Evolutionary conservation across 805 yeast genomes (phyloP).

Genomic region (Candida vaughaniae): DNA sequence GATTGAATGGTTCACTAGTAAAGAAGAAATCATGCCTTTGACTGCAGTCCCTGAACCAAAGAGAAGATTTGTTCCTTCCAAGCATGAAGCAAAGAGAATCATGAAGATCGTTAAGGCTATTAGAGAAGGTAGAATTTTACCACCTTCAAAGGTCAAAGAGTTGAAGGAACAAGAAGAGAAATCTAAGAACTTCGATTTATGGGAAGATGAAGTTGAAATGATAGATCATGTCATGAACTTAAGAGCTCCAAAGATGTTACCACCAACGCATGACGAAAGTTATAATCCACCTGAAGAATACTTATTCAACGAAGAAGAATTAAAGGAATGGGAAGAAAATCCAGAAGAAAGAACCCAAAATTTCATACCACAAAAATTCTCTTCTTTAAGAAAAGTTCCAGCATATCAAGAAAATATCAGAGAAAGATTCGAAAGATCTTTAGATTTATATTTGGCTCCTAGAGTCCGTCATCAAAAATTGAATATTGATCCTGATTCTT

Average conservation of each 20-base stretch:
- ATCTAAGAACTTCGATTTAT: constrained; percentile 64
- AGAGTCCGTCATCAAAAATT: constrained; percentile 88
- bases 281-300: constrained; percentile 98
- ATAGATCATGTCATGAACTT: constrained; percentile 85
- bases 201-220: constrained; percentile 60
- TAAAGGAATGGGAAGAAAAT: constrained; percentile 67
- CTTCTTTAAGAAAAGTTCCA: constrained; percentile 85
- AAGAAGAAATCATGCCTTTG: constrained; percentile 85
- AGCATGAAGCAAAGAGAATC: constrained; percentile 92
- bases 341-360: constrained; percentile 77
- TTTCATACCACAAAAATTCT: constrained; percentile 79
- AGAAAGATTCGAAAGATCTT: constrained; percentile 90
- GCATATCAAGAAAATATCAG: constrained; percentile 84
- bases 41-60: constrained; percentile 96
- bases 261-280: constrained; percentile 95
- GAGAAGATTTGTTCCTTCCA: constrained; percentile 93
- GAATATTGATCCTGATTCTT: constrained; percentile 92
- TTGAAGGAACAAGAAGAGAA: constrained; percentile 51
- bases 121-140: constrained; percentile 90
- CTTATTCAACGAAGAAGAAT: constrained; percentile 75
- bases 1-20: constrained; percentile 91
- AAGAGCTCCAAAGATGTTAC: constrained; percentile 93
- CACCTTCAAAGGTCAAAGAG: constrained; percentile 59
- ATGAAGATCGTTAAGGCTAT: constrained; percentile 97
- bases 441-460: constrained; percentile 94